Evolutionary conservation across 2,329 filamentous ascomycete genomes (phyloP), one percentile per base, ranked within the genome.

Genomic region (Colletotrichum sp.): DNA sequence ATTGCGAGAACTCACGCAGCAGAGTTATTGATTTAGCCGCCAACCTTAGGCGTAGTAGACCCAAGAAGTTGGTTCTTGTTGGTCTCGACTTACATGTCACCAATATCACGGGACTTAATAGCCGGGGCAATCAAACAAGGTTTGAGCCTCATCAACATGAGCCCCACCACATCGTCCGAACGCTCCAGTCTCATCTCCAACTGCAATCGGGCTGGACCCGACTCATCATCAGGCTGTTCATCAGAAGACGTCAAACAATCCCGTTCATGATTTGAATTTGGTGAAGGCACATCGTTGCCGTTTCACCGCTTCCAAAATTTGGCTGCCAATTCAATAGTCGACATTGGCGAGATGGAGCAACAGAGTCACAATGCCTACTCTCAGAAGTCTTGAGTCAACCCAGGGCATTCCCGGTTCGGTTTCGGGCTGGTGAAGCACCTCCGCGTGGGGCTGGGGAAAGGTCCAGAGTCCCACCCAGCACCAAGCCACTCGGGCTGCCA

Each of bases 131-230:
- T 70, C 57, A 63, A 63, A 24, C 36, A 49, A 63, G 28, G 34
- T 63, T 63, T 63, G 57, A 63, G 57, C 57, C 68, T 70, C 68
- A 70, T 34, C 36, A 63, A 63, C 15, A 3, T 8, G 3, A 26
- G 36, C 68, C 57, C 68, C 68, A 70, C 57, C 6, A 24, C 26
- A 18, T 55, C 68, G 28, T 70, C 68, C 68, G 57, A 70, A 70
- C 57, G 62, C 57, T 15, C 28, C n/a, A 30, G 57, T 49, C 57
- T 34, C 36, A 49, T 63, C 57, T 34, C 57, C 18, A 52, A 52
- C 7, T 12, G 30, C 26, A 18, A 13, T n/a, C 26, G 68, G 68
- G 36, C 59, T 63, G 26, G 16, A 26, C 32, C 44, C 32, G 32
- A 68, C 8, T 60, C 21, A 44, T 68, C 52, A 68, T 59, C 49